phyloP scores from a whole-genome alignment of 257 asterid genomes.

The Solanum appendiculatum region DNA sequence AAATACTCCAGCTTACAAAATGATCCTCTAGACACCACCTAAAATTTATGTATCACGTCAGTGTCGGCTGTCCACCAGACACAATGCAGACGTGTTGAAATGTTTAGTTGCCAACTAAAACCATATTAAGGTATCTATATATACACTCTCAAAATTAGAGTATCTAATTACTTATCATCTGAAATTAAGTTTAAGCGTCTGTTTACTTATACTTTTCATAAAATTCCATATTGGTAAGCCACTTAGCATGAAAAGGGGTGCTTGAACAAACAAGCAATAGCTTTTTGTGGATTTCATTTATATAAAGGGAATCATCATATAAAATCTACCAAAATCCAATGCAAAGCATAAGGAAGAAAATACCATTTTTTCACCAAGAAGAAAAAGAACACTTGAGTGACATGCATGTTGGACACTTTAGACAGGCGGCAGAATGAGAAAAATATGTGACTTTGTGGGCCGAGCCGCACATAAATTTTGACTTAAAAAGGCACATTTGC shows the following conservation, averaged over 20 bases:
- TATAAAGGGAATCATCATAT: neutral
- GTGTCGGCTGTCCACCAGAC: neutral
- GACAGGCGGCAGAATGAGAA: neutral
- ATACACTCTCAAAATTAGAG: neutral
- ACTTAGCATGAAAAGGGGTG: neutral
- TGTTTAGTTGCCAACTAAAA: neutral
- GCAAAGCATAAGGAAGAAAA: neutral
- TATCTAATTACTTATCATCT: too few relatives aligned
- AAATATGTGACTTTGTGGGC: neutral
- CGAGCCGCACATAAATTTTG: conserved; percentile 11
- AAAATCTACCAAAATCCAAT: neutral
- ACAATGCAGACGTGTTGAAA: neutral
- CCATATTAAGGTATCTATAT: neutral
- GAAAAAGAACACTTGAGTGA: neutral
- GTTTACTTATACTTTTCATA: neutral
- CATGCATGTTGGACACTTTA: neutral
- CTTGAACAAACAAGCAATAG: neutral
- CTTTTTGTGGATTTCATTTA: neutral
- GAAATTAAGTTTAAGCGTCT: neutral
- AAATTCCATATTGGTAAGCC: neutral
- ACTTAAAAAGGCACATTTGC: neutral
- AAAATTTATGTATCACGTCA: neutral
- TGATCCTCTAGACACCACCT: neutral
- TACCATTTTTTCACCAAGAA: neutral
- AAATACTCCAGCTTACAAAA: neutral